Conservation (phyloP, 1,284 basidiomycete species). For the Pseudomicrostroma phylloplanum region DNA sequence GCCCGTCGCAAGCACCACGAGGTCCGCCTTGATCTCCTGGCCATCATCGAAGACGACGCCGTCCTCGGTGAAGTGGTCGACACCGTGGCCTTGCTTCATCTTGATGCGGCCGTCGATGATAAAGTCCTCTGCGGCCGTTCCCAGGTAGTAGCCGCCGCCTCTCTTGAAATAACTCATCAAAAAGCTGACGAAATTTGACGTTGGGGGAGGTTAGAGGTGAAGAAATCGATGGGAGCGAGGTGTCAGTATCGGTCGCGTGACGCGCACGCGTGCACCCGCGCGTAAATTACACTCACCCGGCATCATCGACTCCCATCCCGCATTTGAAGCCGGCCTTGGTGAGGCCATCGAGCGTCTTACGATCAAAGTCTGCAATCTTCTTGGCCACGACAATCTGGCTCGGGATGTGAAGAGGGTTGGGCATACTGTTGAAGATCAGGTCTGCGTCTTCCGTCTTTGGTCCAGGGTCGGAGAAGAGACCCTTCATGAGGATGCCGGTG, state of each 20-base stretch:
- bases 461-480: slow-evolving; percentile 57
- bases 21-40: slow-evolving; percentile 19
- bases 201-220: too few relatives aligned
- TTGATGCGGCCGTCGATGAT: slow-evolving; percentile 63
- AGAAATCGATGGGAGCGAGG: too few relatives aligned
- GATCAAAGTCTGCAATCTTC: slow-evolving; percentile 51
- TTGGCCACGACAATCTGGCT: slow-evolving; percentile 39
- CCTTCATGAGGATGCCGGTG: slow-evolving; percentile 47
- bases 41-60: slow-evolving; percentile 19
- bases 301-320: slow-evolving; percentile 58
- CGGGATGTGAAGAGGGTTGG: slow-evolving; percentile 51
- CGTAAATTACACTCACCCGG: slow-evolving; percentile 51
- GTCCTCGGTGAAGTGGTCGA: slow-evolving; percentile 15
- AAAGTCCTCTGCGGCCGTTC: slow-evolving; percentile 43
- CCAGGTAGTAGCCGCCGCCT: slow-evolving; percentile 52
- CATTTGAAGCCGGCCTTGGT: slow-evolving; percentile 60
- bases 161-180: slow-evolving; percentile 47
- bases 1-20: slow-evolving; percentile 44
- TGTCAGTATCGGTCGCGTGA: too few relatives aligned
- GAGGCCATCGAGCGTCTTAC: slow-evolving; percentile 59
- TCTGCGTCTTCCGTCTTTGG: slow-evolving; percentile 58
- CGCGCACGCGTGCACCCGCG: too few relatives aligned
- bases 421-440: slow-evolving; percentile 55
- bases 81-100: slow-evolving; percentile 54
- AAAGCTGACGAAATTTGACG: slow-evolving; percentile 33